Evolutionary conservation across 345 rosid species (phyloP), one percentile per base, ranked within the genome.

Genomic region (Ricinus communis): DNA sequence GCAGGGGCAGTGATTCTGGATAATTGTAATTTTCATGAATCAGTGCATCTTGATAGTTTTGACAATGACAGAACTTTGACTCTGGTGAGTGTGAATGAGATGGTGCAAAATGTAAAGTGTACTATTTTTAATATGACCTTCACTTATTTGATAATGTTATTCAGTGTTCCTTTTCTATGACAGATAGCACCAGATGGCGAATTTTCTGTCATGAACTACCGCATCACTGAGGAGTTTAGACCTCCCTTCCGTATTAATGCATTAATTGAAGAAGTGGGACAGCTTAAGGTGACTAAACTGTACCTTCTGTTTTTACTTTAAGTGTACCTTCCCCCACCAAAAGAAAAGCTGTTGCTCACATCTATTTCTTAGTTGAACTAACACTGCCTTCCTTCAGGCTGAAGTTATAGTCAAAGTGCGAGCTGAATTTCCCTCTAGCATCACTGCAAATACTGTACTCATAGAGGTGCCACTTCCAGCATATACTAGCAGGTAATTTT

Each of bases 111-210:
- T 52, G 52, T 40, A 12, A 15, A 21, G 28, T n/a, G 46, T 21
- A 38, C 3, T n/a, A 3, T n/a, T 43, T 59, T 2, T 13, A 1
- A 22, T 24, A 43, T 62, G 16, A 9, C 27, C 5, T 21, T 41
- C 28, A 16, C 45, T 62, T 62, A 11, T 21, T 41, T 62, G 9
- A 11, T 40, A 11, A n/a, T 1, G 12, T n/a, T 36, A 5, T 21
- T 9, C 1, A 60, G 1, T 36, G 30, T 68, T 69, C 55, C 49
- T 40, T 68, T 50, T 74, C 71, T 69, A 53, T 74, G 53, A 72
- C 82, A 92, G 99, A 89, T 90, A 61, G 96, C 99, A 25, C 93
- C 99, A 36, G 99, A 95, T 75, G 99, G 99, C 68, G 99, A 95
- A 81, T 95, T 95, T 76, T 95, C 99, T 57, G 99, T 95, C 63